Conservation (phyloP, 306 rosid genomes). For the Acacia confusa region DNA sequence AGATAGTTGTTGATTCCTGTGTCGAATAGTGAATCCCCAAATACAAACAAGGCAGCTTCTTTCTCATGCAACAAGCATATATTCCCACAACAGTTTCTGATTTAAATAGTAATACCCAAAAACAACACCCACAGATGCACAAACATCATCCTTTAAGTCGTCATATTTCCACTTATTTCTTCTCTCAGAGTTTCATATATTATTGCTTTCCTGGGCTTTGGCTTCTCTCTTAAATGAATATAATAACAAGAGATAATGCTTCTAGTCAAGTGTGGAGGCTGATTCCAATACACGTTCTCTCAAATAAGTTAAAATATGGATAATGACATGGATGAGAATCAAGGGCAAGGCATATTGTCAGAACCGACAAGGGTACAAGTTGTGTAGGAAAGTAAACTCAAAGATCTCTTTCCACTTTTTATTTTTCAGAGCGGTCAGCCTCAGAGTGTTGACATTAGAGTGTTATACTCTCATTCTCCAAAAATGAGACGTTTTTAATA, state of each 20-base stretch:
- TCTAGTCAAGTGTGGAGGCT: not conserved
- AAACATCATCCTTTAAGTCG: not conserved
- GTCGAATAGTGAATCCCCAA: slow-evolving; percentile 62
- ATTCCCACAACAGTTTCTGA: not conserved
- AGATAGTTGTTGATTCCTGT: slow-evolving; percentile 54
- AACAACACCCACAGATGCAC: not conserved
- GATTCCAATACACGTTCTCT: not conserved
- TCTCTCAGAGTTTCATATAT: not conserved
- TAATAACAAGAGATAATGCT: not conserved
- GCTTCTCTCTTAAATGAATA: not conserved
- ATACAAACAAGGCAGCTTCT: slow-evolving; percentile 38
- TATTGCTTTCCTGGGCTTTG: not conserved
- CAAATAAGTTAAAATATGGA: not conserved
- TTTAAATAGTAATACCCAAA: not conserved
- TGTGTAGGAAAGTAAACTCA: too few species aligned
- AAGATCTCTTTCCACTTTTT: too few species aligned
- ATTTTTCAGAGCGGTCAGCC: too few species aligned
- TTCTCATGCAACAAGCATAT: slow-evolving; percentile 1
- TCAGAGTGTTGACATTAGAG: too few species aligned
- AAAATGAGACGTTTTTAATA: too few species aligned
- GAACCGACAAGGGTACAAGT: too few species aligned
- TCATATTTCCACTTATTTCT: not conserved
- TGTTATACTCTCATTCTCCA: too few species aligned
- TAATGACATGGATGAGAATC: not conserved
- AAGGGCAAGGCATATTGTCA: too few species aligned